Conservation (phyloP, 257 asterid species). For the Plantago ovata region DNA sequence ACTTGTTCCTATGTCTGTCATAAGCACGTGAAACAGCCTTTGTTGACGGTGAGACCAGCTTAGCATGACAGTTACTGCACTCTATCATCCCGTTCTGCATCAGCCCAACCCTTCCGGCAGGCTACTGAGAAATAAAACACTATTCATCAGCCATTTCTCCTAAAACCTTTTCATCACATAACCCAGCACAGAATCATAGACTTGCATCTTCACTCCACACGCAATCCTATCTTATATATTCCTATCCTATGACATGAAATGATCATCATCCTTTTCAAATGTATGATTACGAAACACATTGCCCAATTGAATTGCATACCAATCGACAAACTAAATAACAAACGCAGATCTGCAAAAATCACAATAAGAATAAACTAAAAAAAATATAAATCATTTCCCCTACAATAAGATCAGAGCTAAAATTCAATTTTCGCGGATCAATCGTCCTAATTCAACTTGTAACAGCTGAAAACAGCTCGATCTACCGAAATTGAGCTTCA, state of each 20-base stretch:
- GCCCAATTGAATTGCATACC: neutral
- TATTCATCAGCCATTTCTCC: constrained; percentile 15
- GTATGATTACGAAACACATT: constrained; percentile 10
- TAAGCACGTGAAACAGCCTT: constrained; percentile 67
- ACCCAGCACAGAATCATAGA: constrained; percentile 1
- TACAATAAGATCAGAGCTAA: too few species aligned
- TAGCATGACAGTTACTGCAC: constrained; percentile 86
- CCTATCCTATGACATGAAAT: neutral
- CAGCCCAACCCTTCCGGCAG: constrained; percentile 36
- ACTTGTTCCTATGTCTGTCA: constrained; percentile 60
- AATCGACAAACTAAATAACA: neutral
- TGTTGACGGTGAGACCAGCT: constrained; percentile 55
- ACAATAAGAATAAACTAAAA: neutral
- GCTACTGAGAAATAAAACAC: constrained; percentile 15
- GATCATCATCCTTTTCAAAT: neutral
- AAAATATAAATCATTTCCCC: neutral
- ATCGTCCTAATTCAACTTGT: neutral
- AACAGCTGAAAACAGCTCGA: constrained; percentile 17
- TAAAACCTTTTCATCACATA: neutral
- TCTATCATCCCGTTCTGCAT: constrained; percentile 73
- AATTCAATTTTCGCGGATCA: constrained; percentile 11
- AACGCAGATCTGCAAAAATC: neutral
- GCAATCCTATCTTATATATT: neutral
- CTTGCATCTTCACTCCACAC: neutral
- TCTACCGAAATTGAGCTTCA: constrained; percentile 18